Percentiles rank a stretch among this genome's conserved stretches.
These are phyloP conservation scores for Auricularia sp. DNA, from an alignment of 768 basidiomycete species.

Conservation along the genomic window DNA sequence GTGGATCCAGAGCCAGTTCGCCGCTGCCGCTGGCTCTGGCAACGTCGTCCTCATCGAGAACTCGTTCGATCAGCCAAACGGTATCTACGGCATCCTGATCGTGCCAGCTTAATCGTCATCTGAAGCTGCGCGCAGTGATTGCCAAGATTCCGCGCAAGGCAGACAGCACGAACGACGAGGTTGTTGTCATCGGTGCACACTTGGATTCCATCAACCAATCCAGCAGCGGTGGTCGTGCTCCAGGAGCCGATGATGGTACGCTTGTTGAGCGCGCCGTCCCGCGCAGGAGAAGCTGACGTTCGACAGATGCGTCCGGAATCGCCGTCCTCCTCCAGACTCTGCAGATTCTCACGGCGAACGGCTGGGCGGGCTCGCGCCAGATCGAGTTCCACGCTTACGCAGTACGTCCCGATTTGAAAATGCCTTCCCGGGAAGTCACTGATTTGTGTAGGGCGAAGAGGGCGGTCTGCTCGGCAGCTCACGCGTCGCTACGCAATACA, in stretches of 20 bases:
- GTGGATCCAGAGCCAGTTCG: not conserved
- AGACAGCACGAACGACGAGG: not conserved
- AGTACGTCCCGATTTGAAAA: not conserved
- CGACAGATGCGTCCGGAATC: not conserved
- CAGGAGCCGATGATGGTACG: conserved; percentile 6
- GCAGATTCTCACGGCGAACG: not conserved
- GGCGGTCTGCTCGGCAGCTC: conserved; percentile 76
- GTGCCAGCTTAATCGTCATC: not conserved
- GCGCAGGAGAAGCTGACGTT: not conserved
- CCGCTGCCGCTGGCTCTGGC: not conserved
- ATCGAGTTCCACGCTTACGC: not conserved
- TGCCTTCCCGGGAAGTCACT: not conserved
- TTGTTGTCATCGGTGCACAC: conserved; percentile 13
- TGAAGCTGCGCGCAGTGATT: not conserved
- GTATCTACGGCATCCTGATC: not conserved
- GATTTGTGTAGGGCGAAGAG: conserved; percentile 8
- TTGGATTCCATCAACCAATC: conserved; percentile 12
- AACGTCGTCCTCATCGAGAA: not conserved
- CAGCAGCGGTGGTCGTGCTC: conserved; percentile 4
- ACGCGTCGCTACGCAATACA: conserved; percentile 43
- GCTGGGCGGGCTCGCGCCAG: not conserved
- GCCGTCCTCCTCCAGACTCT: not conserved
- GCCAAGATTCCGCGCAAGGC: not conserved
- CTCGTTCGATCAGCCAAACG: conserved; percentile 1
- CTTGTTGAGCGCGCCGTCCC: too few relatives aligned